phyloP scores from a whole-genome alignment of 805 yeast species.

The baker's yeast (Saccharomyces cerevisiae) region DNA sequence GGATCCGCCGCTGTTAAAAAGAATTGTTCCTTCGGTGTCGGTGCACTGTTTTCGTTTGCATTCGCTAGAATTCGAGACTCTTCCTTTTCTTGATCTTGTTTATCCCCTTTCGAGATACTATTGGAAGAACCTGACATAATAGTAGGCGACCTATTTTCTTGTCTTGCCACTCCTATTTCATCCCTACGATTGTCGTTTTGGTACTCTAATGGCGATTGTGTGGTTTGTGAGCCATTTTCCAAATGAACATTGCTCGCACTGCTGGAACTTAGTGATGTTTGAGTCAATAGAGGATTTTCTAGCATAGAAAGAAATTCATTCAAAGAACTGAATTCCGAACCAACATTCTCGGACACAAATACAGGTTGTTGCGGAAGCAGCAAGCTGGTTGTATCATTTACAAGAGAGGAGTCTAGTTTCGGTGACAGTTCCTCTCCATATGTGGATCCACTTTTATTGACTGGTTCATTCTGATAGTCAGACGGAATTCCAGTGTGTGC shows the following conservation, averaged over 20 bases:
- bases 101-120: not conserved
- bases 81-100: conserved; percentile 18
- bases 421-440: not conserved
- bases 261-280: not conserved
- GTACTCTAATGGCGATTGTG: not conserved
- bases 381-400: conserved; percentile 1
- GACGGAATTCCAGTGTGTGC: not conserved
- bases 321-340: conserved; percentile 82
- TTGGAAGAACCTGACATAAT: not conserved
- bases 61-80: conserved; percentile 1
- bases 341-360: conserved; percentile 85
- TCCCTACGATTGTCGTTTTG: not conserved
- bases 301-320: conserved; percentile 85
- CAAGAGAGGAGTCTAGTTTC: not conserved
- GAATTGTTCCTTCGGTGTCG: conserved; percentile 85
- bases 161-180: not conserved
- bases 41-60: conserved; percentile 26
- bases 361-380: conserved; percentile 55
- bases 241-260: not conserved
- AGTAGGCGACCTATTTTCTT: not conserved
- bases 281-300: conserved; percentile 57
- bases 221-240: not conserved
- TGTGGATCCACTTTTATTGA: conserved; percentile 24
- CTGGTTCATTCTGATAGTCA: conserved; percentile 22
- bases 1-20: conserved; percentile 96